phyloP scores from a whole-genome alignment of 179 eudicot genomes.

The Actinidia polygama region DNA sequence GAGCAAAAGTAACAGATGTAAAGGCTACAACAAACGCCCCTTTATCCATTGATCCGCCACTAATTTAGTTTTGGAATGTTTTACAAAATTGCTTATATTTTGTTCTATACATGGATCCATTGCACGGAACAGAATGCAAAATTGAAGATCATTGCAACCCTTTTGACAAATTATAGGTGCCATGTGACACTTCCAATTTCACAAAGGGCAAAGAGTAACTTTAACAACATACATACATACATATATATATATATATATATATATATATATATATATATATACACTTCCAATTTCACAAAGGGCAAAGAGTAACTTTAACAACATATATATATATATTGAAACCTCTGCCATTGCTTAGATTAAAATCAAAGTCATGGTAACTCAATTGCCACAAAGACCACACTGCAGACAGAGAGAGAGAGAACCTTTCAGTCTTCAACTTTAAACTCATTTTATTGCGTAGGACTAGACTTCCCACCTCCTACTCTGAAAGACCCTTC shows the following conservation, averaged over 20 bases:
- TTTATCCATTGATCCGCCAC: too few relatives aligned
- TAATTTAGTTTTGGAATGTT: too few relatives aligned
- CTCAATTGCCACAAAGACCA: conserved; percentile 23
- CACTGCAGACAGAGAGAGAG: conserved; percentile 7
- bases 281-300: background rate
- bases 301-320: background rate
- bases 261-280: too few relatives aligned
- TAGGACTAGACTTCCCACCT: conserved; percentile 37
- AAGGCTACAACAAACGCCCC: too few relatives aligned
- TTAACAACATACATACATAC: background rate
- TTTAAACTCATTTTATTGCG: conserved; percentile 11
- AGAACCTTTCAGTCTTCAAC: conserved; percentile 21
- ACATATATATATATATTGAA: background rate
- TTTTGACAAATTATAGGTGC: too few relatives aligned
- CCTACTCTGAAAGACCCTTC: conserved; percentile 65
- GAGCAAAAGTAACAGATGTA: too few relatives aligned
- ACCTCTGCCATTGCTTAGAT: conserved; percentile 37
- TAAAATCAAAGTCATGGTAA: conserved; percentile 35
- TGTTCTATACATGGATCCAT: too few relatives aligned
- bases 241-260: too few relatives aligned
- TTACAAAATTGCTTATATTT: too few relatives aligned
- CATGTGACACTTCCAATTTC: background rate
- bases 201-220: background rate
- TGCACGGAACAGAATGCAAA: too few relatives aligned
- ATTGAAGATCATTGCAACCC: too few relatives aligned